Evolutionary conservation across 306 rosid species (phyloP), one percentile per base, ranked within the genome.

Genomic region (Cajanus cajan): DNA sequence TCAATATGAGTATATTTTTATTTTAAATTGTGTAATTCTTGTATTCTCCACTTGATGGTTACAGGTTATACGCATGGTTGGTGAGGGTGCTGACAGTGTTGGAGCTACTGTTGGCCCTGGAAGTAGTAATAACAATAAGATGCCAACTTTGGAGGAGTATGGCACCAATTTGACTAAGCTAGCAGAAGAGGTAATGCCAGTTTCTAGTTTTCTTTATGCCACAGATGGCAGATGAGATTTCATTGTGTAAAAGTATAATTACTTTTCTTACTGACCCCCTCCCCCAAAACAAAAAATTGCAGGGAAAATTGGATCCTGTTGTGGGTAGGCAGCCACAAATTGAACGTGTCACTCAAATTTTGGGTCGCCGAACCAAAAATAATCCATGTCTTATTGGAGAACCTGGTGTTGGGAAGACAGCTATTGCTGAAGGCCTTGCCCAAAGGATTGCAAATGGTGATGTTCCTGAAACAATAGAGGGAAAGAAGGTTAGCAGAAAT

Each of bases 331-430:
- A 94, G 72, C 90, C 31, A 4, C 98, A 94, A 81, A 92, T 94
- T 55, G 98, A 94, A 84, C 91, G 98, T 31, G 98, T 94, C 19
- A 92, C 92, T 75, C 98, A 94, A 85, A 94, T 94, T 71, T 79
- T 94, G 84, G 97, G 98, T 37, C 88, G 98, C 66, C 85, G 97
- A 36, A 94, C 97, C 2, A 94, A 94, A 83, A 94, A 94, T 51
- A 94, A 94, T 78, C 98, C 98, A 2, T 92, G 98, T 73, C 97
- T 94, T 47, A 88, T 94, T 82, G 97, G 98, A 19, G 98, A 94
- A 74, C 98, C 98, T 78, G 98, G 98, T 55, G 98, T 94, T 58
- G 97, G 98, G 31, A 94, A 94, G 89, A 94, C 98, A 50, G 98
- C 98, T 41, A 92, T 94, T 31, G 97, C 97, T 9, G 98, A 94